A percentile compares a stretch with the other conserved stretches of the same genome.
phyloP scores from a whole-genome alignment of 2,329 filamentous ascomycete genomes.

The Fusarium devonianum region DNA sequence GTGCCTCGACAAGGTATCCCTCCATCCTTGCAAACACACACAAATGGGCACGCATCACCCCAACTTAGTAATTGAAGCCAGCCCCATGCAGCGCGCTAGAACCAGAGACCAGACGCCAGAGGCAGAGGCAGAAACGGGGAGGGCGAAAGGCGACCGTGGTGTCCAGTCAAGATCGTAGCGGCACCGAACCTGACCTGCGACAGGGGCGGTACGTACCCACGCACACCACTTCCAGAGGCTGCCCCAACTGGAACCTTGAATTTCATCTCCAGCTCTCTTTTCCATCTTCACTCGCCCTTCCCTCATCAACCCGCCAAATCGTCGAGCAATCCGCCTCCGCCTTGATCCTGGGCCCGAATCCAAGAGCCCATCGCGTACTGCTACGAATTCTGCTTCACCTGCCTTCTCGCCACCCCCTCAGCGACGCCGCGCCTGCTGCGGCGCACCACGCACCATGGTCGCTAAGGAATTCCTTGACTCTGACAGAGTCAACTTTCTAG shows the following conservation, averaged over 20 bases:
- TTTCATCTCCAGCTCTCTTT: constrained; percentile 48
- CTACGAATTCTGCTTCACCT: constrained; percentile 17
- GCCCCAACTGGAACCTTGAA: constrained; percentile 43
- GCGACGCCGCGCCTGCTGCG: constrained; percentile 45
- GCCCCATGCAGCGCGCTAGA: no score
- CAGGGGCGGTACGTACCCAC: constrained; percentile 41
- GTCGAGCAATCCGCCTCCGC: constrained; percentile 22
- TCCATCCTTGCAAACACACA: constrained; percentile 31
- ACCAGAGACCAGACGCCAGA: no score
- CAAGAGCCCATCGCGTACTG: constrained; percentile 27
- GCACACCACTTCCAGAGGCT: constrained; percentile 41
- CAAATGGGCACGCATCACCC: constrained; percentile 29
- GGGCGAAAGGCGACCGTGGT: constrained; percentile 34
- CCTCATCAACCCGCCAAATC: constrained; percentile 30
- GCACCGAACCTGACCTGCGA: constrained; percentile 16
- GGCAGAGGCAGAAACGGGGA: constrained; percentile 37
- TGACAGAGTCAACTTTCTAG: constrained; percentile 73
- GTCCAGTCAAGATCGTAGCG: constrained; percentile 16
- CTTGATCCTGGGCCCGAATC: constrained; percentile 29
- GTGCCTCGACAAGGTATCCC: constrained; percentile 34
- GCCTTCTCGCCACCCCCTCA: constrained; percentile 28
- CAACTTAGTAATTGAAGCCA: constrained; percentile 34
- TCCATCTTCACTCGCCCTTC: constrained; percentile 45
- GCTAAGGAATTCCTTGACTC: constrained; percentile 69
- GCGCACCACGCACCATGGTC: constrained; percentile 54